Conservation (phyloP, 306 rosid species). For the Ormosia semicastrata region DNA sequence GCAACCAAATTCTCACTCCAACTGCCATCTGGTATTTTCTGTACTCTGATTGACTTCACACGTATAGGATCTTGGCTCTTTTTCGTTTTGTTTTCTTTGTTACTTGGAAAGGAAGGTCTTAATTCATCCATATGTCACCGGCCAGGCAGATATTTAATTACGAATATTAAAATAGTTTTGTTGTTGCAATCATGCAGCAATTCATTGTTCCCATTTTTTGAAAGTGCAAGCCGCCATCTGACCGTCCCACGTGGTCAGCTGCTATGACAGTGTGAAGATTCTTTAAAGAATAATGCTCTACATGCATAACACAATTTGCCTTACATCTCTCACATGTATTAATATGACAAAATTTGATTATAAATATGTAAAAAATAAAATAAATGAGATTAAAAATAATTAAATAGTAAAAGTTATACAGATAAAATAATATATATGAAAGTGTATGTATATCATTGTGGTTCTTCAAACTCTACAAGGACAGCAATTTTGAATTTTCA, state of each 20-base stretch:
- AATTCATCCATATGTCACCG: not conserved
- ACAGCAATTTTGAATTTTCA: not conserved
- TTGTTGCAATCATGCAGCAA: not conserved
- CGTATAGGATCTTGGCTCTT: not conserved
- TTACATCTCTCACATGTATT: too few species aligned
- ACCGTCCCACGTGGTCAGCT: conserved; percentile 20
- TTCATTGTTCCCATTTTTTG: not conserved
- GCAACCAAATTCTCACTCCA: not conserved
- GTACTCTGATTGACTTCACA: conserved; percentile 1
- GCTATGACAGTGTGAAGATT: conserved; percentile 10
- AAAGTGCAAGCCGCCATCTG: not conserved
- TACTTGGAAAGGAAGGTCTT: not conserved
- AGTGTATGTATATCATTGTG: too few species aligned
- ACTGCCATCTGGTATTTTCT: conserved; percentile 14
- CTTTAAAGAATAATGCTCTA: not conserved
- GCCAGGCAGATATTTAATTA: not conserved
- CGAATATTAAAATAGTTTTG: not conserved
- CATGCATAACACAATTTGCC: too few species aligned
- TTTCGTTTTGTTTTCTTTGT: not conserved
- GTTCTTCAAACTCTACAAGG: not conserved
- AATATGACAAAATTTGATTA: too few species aligned
- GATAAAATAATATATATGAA: too few species aligned
- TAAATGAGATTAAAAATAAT: too few species aligned
- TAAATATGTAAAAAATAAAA: too few species aligned
- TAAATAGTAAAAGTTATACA: too few species aligned